Evolutionary conservation across 345 rosid species (phyloP), one percentile per base, ranked within the genome.

Genomic region (Boechera divaricarpa): DNA sequence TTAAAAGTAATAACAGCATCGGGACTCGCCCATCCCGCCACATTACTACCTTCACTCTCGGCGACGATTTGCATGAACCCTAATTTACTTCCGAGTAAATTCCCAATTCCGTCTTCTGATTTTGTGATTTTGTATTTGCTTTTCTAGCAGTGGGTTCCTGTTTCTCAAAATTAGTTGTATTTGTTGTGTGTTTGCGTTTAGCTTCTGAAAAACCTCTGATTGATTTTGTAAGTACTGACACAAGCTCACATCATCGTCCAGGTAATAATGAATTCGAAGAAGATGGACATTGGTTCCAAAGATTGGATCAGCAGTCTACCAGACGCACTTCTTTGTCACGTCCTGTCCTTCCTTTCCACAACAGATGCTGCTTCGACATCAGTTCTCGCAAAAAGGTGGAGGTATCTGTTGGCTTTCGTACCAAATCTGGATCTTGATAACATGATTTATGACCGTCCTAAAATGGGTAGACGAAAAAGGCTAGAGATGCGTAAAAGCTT

Each of bases 301-400:
- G 73, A 75, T 16, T 4, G 58, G 0, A n/a, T 75, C 54, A 75
- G 67, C 16, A 18, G 0, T 29, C 57, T 75, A 67, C 79, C 73
- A 36, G 79, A 75, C 24, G 52, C 67, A 0, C 59, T 66, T 4
- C 1, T 74, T 49, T 47, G 67, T 48, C 72, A 66, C 32, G 49
- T 74, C 1, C 10, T 75, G 59, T 75, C 79, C 3, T 75, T 67
- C 68, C 79, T 75, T 10, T 7, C 79, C 48, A 75, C 79, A 29
- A 75, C 9, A 6, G 68, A 75, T 7, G 73, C 73, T 16, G 79
- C 73, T 67, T 47, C 31, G 28, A 75, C 73, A 2, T 67, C 79
- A 4, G 24, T 75, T 4, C 67, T 75, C 18, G 13, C 73, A 0
- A 48, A 48, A 67, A 58, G 73, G 24, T 75, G 73, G 79, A 48